A percentile compares a stretch with the other conserved stretches of the same genome.
These are phyloP conservation scores for Globisporangium rhizosaccharum DNA, from an alignment of 352 stramenopile species.

Conservation along the genomic window DNA sequence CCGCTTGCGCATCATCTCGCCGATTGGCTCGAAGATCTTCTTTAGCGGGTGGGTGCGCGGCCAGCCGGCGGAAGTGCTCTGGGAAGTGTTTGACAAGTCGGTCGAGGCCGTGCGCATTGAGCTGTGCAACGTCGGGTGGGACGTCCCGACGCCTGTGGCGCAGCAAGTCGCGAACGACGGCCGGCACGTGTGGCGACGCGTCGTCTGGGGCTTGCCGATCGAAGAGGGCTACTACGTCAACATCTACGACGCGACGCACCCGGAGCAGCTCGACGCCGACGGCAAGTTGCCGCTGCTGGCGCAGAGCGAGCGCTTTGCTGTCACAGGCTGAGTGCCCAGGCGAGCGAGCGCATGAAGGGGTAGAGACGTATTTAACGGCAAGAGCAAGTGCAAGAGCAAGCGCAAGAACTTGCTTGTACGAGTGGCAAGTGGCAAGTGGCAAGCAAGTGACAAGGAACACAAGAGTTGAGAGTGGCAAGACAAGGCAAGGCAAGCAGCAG, in stretches of 20 bases:
- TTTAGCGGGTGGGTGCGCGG: constrained; percentile 72
- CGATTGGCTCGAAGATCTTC: constrained; percentile 34
- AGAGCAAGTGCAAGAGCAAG: not conserved
- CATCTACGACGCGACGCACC: constrained; percentile 71
- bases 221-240: constrained; percentile 84
- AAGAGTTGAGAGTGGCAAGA: constrained; percentile 8
- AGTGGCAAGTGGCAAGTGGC: too few relatives aligned
- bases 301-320: constrained; percentile 65
- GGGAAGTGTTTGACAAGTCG: constrained; percentile 66
- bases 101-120: constrained; percentile 77
- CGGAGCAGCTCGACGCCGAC: constrained; percentile 29
- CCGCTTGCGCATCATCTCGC: constrained; percentile 48
- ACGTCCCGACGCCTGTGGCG: constrained; percentile 72
- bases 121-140: constrained; percentile 82
- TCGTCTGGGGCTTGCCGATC: constrained; percentile 86
- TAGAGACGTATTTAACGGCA: constrained; percentile 8
- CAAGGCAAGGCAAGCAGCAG: constrained; percentile 7
- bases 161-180: constrained; percentile 63
- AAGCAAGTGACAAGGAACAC: not conserved
- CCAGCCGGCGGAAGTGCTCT: constrained; percentile 71
- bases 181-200: constrained; percentile 63
- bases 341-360: not conserved
- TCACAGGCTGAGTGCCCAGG: constrained; percentile 28
- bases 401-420: not conserved
- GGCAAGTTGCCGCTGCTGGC: constrained; percentile 44